Conservation (phyloP, 345 rosid genomes). For the Syzygium aromaticum region DNA sequence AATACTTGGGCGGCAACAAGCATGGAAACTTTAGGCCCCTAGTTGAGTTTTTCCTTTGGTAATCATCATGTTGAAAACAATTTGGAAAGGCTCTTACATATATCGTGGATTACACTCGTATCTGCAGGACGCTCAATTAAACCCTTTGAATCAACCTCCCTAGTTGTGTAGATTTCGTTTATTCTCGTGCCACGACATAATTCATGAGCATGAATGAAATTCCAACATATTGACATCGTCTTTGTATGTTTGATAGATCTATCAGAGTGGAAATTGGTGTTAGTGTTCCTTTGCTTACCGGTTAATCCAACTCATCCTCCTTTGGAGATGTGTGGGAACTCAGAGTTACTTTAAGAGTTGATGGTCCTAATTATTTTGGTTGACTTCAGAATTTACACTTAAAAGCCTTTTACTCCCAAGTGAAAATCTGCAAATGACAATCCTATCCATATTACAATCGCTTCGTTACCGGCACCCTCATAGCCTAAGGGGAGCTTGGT, state of each 20-base stretch:
- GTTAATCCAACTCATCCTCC: neutral
- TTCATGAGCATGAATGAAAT: neutral
- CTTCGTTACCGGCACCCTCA: constrained; percentile 82
- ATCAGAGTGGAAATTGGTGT: neutral
- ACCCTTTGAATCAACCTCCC: neutral
- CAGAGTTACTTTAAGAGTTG: neutral
- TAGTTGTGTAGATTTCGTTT: neutral
- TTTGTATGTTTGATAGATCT: neutral
- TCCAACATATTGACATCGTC: neutral
- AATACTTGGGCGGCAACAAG: neutral
- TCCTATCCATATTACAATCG: constrained; percentile 18
- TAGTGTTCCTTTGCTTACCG: neutral
- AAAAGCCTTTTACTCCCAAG: neutral
- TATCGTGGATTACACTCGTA: neutral
- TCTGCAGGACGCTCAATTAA: neutral
- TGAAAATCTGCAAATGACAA: neutral
- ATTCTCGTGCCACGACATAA: neutral
- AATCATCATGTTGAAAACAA: neutral
- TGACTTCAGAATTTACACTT: neutral
- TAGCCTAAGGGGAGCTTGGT: constrained; percentile 94
- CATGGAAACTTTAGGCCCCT: neutral
- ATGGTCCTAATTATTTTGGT: neutral
- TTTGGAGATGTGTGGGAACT: neutral
- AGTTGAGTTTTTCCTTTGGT: neutral
- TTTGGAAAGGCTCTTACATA: neutral